Evolutionary conservation across 1,284 basidiomycete species (phyloP), one percentile per base, ranked within the genome.

Genomic region (Filobasidium uniguttulatum): DNA sequence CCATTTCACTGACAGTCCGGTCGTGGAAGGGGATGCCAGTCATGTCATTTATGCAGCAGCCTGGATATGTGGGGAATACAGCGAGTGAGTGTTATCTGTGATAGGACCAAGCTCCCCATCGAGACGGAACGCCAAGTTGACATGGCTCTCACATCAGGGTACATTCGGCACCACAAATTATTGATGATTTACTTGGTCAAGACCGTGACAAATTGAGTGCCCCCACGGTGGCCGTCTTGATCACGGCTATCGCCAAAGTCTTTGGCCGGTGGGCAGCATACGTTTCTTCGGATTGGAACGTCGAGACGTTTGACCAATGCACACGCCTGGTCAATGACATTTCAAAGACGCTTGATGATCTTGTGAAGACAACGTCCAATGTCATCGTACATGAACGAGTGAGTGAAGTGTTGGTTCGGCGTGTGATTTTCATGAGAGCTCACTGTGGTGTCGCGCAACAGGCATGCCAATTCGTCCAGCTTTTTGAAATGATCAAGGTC

Each of bases 41-140:
- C 86, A 91, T 57, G 77, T 93, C 7, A 70, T 96, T 1, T 86
- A 84, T 74, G 91, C 90, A 1, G 89, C 88, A 5, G 87, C 88
- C 1, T 96, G 86, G 84, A 85, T 96, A 56, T 88, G 85, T 58
- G 91, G 91, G 23, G 94, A 98, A 67, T 90, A 89, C 64, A 81
- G 83, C 74, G 74, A 78, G 81, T 81, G 53, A 57, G 82, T 75
- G 51, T 22, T 28, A 8, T 4, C 26, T 6, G 35, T 49, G 0
- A 14, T 31, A 1, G 17, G 10, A 19, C 8, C 14, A 35, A 10
- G 34, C 19, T 17, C 20, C 12, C 19, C n/a, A 38, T 38, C 3
- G 5, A 19, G n/a, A 19, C n/a, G 12, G 36, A 38, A 17, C 12
- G 5, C 19, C 23, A 20, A 12, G 15, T 38, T 38, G 6, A 5